Conservation (phyloP, 345 rosid species). For the Conringia planisiliqua region DNA sequence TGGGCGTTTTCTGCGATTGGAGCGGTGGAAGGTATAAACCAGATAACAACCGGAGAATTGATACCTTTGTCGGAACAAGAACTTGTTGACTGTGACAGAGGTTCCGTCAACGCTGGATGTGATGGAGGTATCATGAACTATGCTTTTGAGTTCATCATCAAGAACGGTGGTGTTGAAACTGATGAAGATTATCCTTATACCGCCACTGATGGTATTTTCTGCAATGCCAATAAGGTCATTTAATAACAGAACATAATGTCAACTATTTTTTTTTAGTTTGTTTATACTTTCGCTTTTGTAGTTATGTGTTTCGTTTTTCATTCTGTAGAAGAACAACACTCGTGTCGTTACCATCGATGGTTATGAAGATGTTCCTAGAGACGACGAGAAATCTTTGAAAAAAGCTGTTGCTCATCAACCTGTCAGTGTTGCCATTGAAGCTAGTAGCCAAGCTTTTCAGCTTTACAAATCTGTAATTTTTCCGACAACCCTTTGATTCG, state of each 20-base stretch:
- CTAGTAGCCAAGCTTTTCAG: conserved; percentile 3
- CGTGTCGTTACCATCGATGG: conserved; percentile 61
- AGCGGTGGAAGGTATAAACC: conserved; percentile 72
- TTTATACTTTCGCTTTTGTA: not conserved
- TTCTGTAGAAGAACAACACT: conserved; percentile 47
- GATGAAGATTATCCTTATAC: conserved; percentile 64
- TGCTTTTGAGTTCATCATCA: conserved; percentile 52
- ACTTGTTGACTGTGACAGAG: conserved; percentile 64
- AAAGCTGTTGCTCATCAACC: conserved; percentile 77
- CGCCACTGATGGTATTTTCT: conserved; percentile 37
- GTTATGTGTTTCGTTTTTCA: not conserved
- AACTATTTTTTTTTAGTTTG: not conserved
- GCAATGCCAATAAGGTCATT: conserved; percentile 50
- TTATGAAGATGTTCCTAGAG: conserved; percentile 61
- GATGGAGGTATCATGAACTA: conserved; percentile 76
- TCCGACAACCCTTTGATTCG: not conserved
- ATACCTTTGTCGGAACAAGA: conserved; percentile 62
- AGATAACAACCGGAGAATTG: conserved; percentile 61
- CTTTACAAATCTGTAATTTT: not conserved
- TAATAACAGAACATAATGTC: not conserved
- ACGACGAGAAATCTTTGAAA: conserved; percentile 58
- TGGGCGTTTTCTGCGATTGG: conserved; percentile 78
- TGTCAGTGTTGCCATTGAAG: conserved; percentile 48
- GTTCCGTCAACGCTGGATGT: conserved; percentile 47
- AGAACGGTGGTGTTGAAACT: conserved; percentile 63